Base-by-base conservation (phyloP, 1,284 basidiomycete species). In the Rhodotorula glutinis region DNA sequence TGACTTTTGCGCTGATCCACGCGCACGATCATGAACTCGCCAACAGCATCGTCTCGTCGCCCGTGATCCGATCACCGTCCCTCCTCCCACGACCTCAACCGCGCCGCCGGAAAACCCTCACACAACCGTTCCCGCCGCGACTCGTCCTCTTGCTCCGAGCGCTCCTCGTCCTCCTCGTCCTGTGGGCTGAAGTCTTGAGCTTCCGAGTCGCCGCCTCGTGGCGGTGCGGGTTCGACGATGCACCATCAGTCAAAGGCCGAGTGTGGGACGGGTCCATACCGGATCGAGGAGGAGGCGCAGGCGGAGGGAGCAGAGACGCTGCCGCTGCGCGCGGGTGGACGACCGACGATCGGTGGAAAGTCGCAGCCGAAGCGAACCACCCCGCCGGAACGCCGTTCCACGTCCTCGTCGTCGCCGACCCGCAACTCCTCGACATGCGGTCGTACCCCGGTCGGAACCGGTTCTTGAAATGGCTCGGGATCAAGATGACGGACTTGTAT, bases 371-470 rank as follows among this genome's bases (percentile, higher is more conserved):
- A n/a, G 17, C 14, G 59, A 67, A 33, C 40, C 23, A 30, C 25
- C 7, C 13, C 13, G 60, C 65, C 30, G 61, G 66, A 21, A 66
- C 66, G 14, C 82, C 85, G 19, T 84, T 84, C 8, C 88, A 87
- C 72, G 80, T 91, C 38, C 82, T 92, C 21, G 81, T 93, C 59
- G 76, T 92, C 13, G 65, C 73, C 8, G 70, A 71, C 43, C 73
- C 73, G 53, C 90, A 92, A 76, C 82, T 92, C 23, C 83, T 86
- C 38, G 85, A 87, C 73, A 77, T 81, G 69, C 79, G 77, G 49
- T 80, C 81, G 55, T 82, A 80, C 76, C 81, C 77, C 69, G 81
- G 78, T 53, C 80, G 77, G 54, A 77, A 76, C 67, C 75, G 78
- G 55, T 78, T 82, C 76, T 73, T 81, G 33, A 76, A 76, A 25